Evolutionary conservation across 192 early-diverging fungal genomes (phyloP), one percentile per base, ranked within the genome.

Genomic region (Chytriomyces confervae): DNA sequence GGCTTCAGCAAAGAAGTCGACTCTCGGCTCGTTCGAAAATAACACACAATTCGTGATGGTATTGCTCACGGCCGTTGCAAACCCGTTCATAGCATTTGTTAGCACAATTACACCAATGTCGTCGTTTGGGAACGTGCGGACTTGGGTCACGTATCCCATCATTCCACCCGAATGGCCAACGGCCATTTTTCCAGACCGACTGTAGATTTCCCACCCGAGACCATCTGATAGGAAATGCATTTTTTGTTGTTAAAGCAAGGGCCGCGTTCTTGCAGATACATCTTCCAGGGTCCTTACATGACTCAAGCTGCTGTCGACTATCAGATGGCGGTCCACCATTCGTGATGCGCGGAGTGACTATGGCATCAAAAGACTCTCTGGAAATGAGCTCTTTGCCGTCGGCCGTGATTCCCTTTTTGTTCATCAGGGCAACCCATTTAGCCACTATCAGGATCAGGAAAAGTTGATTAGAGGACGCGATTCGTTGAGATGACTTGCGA

Each of bases 101-200:
- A 75, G 27, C 60, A 75, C 73, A 47, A 64, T 64, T 0, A 77
- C 50, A 18, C 47, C 62, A n/a, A 68, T 47, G 3, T 68, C 64
- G 9, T 68, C 48, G 47, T 77, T 45, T 16, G 75, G 75, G 48
- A 68, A 67, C 18, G 65, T 68, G 27, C 16, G 9, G 49, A 77
- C 18, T 36, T 65, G 50, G 20, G 64, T 20, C 9, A 48, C 10
- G 24, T 66, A 77, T 63, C 75, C 75, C 11, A 24, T 7, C 10
- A 29, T 36, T 27, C 64, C 48, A 2, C 75, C 75, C n/a, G 75
- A 66, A 7, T 77, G 63, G 11, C 20, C 13, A 29, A 77, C 50
- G 27, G 13, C 6, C 6, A 23, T 7, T 43, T 66, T 77, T n/a
- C 75, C 75, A 27, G 65, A 65, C 0, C 9, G 68, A 27, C 44